These are phyloP conservation scores for Cryphonectria naterciae DNA, from an alignment of 2,329 filamentous ascomycete genomes.

Conservation along the genomic window DNA sequence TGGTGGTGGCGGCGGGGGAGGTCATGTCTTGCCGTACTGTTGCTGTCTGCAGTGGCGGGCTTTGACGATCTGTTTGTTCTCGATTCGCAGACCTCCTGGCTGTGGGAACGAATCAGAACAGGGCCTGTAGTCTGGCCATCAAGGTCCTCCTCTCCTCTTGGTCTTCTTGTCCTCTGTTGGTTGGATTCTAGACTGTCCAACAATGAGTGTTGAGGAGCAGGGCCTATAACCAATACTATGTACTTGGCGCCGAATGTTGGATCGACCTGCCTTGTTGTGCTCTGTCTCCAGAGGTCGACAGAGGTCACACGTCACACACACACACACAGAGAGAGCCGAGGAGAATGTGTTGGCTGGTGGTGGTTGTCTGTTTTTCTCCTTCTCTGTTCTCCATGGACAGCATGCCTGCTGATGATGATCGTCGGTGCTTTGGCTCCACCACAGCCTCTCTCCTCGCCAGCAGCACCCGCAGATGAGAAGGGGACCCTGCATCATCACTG, in stretches of 20 bases:
- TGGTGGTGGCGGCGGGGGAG: not conserved
- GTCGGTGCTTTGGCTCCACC: not conserved
- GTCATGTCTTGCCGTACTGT: not conserved
- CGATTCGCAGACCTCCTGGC: no score
- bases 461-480: not conserved
- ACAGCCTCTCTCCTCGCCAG: not conserved
- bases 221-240: not conserved
- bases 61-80: no score
- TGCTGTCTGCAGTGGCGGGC: not conserved
- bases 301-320: not conserved
- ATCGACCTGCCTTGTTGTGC: not conserved
- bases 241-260: not conserved
- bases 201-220: not conserved
- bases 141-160: no score
- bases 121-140: no score
- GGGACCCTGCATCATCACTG: not conserved
- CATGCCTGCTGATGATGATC: not conserved
- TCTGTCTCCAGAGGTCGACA: not conserved
- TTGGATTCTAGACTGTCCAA: not conserved
- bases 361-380: not conserved
- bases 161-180: no score
- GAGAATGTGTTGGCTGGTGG: not conserved
- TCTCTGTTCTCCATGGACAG: not conserved
- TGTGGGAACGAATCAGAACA: no score
- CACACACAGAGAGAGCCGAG: no score